Base-by-base conservation (phyloP, 768 basidiomycete genomes). In the Boletus rubropictus region DNA sequence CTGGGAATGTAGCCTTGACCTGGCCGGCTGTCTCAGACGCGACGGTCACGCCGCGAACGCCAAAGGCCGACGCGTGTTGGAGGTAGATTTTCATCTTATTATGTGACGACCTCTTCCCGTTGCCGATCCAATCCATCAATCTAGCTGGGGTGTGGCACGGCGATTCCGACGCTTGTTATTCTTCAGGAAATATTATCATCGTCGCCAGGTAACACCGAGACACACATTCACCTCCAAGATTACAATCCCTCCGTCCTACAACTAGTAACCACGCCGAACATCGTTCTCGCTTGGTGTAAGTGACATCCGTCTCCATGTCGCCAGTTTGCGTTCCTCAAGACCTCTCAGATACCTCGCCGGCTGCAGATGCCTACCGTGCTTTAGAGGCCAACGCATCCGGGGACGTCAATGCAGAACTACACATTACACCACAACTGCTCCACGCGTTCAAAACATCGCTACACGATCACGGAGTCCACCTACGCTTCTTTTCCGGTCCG, bases 1-100 rank as follows among this genome's bases (percentile, higher is more conserved):
- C 2, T 99, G 95, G 95, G 95, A 99, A 64, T 95, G 91, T 55
- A 87, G 89, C 39, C 67, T 93, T 12, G 95, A 98, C 64, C 72
- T 98, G 3, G 88, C 87, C 0, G 73, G 79, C 28, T 85, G 83
- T 55, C 69, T 89, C 11, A 69, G 74, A 45, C 56, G 65, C 18
- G 50, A 72, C 37, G 57, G 49, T 1, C 35, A 55, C 21, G 49
- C 47, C 6, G 41, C 68, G 36, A 44, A 49, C 21, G 53, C 71
- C 5, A 58, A 55, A 27, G 86, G 84, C 1, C 78, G 75, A 56
- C 73, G 74, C 14, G 66, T 89, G 9, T 59, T 94, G 10, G 94
- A 94, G 79, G 93, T 88, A 42, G 22, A 12, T 8, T 35, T 5
- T 42, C 24, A 11, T 15, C 14, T 6, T 15, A 28, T 37, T n/a